Conservation (phyloP, 345 rosid species). For the Schrenkiella parvula region DNA sequence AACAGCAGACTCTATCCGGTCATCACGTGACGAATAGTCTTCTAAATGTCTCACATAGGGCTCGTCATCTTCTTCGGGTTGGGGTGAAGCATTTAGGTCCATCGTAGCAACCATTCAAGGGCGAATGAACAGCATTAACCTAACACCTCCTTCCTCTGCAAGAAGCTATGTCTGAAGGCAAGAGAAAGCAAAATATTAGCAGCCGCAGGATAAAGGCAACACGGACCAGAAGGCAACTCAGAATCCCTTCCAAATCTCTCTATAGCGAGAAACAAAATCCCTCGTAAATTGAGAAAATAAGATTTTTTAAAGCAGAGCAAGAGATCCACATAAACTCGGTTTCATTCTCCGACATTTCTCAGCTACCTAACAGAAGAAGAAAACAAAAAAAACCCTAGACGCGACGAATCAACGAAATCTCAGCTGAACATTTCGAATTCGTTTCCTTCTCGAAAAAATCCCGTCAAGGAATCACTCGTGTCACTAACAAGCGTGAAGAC, state of each 20-base stretch:
- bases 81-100: conserved; percentile 74
- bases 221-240: conserved; percentile 20
- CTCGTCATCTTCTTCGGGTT: conserved; percentile 81
- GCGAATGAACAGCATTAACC: conserved; percentile 32
- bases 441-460: not conserved
- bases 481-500: conserved; percentile 6
- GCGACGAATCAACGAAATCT: conserved; percentile 20
- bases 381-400: conserved; percentile 17
- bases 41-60: conserved; percentile 44
- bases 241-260: not conserved
- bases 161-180: conserved; percentile 16
- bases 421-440: conserved; percentile 24
- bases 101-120: conserved; percentile 70
- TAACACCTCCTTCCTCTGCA: conserved; percentile 3
- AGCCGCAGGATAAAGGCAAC: not conserved
- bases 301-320: not conserved
- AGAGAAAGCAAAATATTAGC: not conserved
- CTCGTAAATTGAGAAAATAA: not conserved
- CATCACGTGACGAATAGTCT: conserved; percentile 45
- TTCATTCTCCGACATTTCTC: not conserved
- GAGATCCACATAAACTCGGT: not conserved
- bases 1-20: conserved; percentile 54
- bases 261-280: not conserved
- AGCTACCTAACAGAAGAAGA: not conserved
- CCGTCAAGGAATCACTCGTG: not conserved